phyloP scores from a whole-genome alignment of 768 basidiomycete species.

The Pisolithus tinctorius region DNA sequence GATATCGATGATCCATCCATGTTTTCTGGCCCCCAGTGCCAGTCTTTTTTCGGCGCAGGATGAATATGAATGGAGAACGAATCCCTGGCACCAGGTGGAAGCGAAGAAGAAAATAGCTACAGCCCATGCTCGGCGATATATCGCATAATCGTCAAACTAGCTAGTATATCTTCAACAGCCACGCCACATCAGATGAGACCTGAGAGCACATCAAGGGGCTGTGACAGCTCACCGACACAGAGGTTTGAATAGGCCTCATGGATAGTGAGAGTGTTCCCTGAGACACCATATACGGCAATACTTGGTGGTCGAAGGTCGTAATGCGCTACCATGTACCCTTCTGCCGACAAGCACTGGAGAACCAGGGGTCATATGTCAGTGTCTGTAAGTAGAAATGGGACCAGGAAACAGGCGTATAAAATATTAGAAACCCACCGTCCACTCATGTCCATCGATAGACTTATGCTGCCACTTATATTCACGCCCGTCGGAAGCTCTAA shows the following conservation, averaged over 20 bases:
- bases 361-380: too few species aligned
- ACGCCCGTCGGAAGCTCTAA: constrained; percentile 57
- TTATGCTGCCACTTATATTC: constrained; percentile 67
- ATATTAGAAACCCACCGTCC: constrained; percentile 52
- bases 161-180: constrained; percentile 41
- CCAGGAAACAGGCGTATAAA: too few species aligned
- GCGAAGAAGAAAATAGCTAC: constrained; percentile 9
- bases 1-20: too few species aligned
- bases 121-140: constrained; percentile 49
- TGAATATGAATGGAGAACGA: too few species aligned
- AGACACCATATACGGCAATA: constrained; percentile 50
- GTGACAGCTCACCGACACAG: constrained; percentile 40
- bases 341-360: constrained; percentile 46
- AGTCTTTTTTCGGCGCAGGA: too few species aligned
- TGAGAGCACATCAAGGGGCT: neutral
- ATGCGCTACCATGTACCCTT: constrained; percentile 54
- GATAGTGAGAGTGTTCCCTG: constrained; percentile 57
- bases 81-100: neutral
- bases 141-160: constrained; percentile 58
- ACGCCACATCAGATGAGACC: constrained; percentile 3
- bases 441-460: constrained; percentile 54
- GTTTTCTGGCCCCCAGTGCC: too few species aligned
- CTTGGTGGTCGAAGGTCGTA: constrained; percentile 54
- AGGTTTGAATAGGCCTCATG: constrained; percentile 49
- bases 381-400: too few species aligned